Base-by-base conservation (phyloP, 2,329 filamentous ascomycete species). In the Trichoderma simmonsii region DNA sequence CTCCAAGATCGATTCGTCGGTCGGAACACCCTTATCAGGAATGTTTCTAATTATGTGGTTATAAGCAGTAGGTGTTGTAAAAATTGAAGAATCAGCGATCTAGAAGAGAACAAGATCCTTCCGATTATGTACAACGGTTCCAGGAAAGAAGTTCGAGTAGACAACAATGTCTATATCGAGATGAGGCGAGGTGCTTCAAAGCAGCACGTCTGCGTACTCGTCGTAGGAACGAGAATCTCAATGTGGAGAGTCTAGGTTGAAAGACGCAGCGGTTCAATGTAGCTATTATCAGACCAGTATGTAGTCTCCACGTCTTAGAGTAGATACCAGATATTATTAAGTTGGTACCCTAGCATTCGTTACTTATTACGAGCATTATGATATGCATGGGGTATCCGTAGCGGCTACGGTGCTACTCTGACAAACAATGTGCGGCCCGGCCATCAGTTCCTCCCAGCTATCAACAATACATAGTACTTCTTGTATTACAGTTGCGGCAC, bases 191-290 rank as follows among this genome's bases (percentile, higher is more conserved):
- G 39, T 62, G 36, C 67, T 61, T 54, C 28, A 54, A 70, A 61
- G 57, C 39, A 70, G 67, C 57, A 36, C 57, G 39, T 70, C 56
- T 62, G n/a, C 57, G 57, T 36, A 54, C 39, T 61, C 66, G 57
- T 70, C n/a, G 43, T 54, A 7, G 36, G 28, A 48, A 70, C 57
- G 67, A 62, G 39, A 51, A 61, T 43, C 54, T 61, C 39, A n/a
- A 62, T 48, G 21, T 34, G 39, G 24, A 28, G 36, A 48, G 36
- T 26, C 66, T 28, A n/a, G 12, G 39, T 36, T 36, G 59, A 26
- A 15, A 61, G 56, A 15, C 28, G 21, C 9, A 34, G 11, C 15
- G 21, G 57, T 34, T 21, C 39, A 26, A 15, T 1, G 21, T 24
- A 34, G 11, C 57, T n/a, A 54, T 34, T 62, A 70, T 70, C 39